Evolutionary conservation across 148 eudicot species (phyloP), one percentile per base, ranked within the genome.

Genomic region (Dianthus caryophyllus): DNA sequence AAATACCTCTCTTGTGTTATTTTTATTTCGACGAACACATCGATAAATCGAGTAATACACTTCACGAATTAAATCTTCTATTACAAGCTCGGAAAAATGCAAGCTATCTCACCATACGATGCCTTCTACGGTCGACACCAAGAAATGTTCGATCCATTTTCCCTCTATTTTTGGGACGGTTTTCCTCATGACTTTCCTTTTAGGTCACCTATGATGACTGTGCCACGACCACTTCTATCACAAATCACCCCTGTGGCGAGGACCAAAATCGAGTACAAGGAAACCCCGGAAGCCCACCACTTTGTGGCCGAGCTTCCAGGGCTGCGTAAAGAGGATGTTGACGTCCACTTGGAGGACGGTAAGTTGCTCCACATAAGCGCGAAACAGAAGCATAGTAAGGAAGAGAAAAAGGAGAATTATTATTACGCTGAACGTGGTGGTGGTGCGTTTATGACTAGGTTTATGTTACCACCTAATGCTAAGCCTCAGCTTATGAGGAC

Each of bases 271-370:
- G 84, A 80, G 65, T 64, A 74, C 67, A 74, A 73, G 64, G 84
- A 80, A 55, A 77, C 76, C 20, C 76, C 71, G 3, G 77, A 73
- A 10, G 71, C 73, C 12, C 81, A 80, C 61, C 68, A 69, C 36
- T 77, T 80, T 49, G 73, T 43, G 73, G 84, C 78, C 0, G 76
- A 74, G 65, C 72, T 80, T 1, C 74, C 81, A 0, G 78, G 84
- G 68, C 31, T 80, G 31, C 65, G 65, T 30, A 74, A 71, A 20
- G 84, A 77, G 72, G 84, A 80, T 24, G 81, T 80, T 21, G 63
- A 56, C 22, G 81, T 80, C 60, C 64, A 73, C 48, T 61, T 80
- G 15, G 81, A 71, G 13, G 71, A 74, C 9, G 81, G 70, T 0
- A 48, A 70, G 29, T 51, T 80, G 31, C 71, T 80, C 9, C 73